These are phyloP conservation scores for Suhomyces kunorum DNA, from an alignment of 1,139 yeast genomes.

Conservation along the genomic window DNA sequence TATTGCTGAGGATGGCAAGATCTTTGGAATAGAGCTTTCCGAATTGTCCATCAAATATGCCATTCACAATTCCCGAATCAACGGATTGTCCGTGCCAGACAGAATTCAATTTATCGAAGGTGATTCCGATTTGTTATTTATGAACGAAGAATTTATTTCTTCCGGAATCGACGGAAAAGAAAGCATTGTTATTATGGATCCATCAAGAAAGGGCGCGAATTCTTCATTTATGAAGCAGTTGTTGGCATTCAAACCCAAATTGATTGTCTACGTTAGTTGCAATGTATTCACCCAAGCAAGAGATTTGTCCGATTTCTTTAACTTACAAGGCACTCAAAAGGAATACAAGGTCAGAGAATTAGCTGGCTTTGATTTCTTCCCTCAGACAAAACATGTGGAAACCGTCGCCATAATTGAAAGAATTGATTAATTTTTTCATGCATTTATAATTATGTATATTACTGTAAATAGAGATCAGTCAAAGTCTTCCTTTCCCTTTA, in stretches of 20 bases:
- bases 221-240: constrained; percentile 37
- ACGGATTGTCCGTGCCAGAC: constrained; percentile 33
- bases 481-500: constrained; percentile 21
- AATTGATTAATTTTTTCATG: constrained; percentile 10
- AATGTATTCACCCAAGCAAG: constrained; percentile 51
- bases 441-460: constrained; percentile 3
- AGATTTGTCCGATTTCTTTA: constrained; percentile 35
- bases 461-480: constrained; percentile 7
- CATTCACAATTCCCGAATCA: constrained; percentile 40
- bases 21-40: constrained; percentile 48
- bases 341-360: constrained; percentile 35
- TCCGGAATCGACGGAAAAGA: constrained; percentile 33
- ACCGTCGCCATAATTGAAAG: constrained; percentile 41
- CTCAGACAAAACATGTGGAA: constrained; percentile 52
- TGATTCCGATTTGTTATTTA: constrained; percentile 38
- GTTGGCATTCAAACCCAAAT: constrained; percentile 37
- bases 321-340: constrained; percentile 21
- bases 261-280: constrained; percentile 46
- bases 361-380: constrained; percentile 49
- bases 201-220: constrained; percentile 48
- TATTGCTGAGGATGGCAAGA: constrained; percentile 34
- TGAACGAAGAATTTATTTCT: constrained; percentile 25
- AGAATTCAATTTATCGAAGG: constrained; percentile 41
- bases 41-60: constrained; percentile 38
- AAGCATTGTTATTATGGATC: constrained; percentile 46